Evolutionary conservation across 345 rosid genomes (phyloP), one percentile per base, ranked within the genome.

Genomic region (Cardamine resedifolia): DNA sequence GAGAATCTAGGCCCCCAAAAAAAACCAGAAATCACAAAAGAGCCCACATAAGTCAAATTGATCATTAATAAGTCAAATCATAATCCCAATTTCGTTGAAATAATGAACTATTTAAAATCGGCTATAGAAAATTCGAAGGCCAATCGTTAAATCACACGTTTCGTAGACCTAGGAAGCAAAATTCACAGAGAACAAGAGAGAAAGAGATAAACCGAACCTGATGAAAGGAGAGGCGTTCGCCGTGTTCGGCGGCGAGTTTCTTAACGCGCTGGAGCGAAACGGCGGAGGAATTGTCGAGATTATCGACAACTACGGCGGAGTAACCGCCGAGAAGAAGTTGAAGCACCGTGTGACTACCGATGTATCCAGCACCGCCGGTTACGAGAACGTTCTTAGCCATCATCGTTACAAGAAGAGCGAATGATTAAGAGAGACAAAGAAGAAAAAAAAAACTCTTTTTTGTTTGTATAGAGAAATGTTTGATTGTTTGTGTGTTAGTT

Each of bases 321-420:
- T 83, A 87, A 19, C 95, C 95, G 28, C 82, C 89, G 18, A 51
- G 49, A 2, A 94, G 88, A 23, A 94, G 73, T 82, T 94, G 98
- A 66, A 94, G 90, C 58, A 90, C 98, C 6, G 98, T 94, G 84
- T 94, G 98, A 70, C 88, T 90, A 2, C 98, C 97, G 58, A 91
- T 94, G 72, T 89, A 94, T 41, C 97, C 98, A 67, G 98, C 97
- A 19, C 98, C 97, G 1, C 98, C 98, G 59, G 91, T 91, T 47
- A 94, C 97, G 58, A 94, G 71, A 52, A 93, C 80, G 77, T 23
- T 85, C 67, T 50, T 76, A 44, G 80, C 70, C 92, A 82, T 83
- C 58, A 48, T 57, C 36, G 41, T 44, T 30, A 23, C 24, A 23
- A n/a, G n/a, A n/a, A n/a, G n/a, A n/a, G n/a, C n/a, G n/a, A 53